Evolutionary conservation across 805 yeast genomes (phyloP).

Genomic region (Kurtzmaniella fragi): DNA sequence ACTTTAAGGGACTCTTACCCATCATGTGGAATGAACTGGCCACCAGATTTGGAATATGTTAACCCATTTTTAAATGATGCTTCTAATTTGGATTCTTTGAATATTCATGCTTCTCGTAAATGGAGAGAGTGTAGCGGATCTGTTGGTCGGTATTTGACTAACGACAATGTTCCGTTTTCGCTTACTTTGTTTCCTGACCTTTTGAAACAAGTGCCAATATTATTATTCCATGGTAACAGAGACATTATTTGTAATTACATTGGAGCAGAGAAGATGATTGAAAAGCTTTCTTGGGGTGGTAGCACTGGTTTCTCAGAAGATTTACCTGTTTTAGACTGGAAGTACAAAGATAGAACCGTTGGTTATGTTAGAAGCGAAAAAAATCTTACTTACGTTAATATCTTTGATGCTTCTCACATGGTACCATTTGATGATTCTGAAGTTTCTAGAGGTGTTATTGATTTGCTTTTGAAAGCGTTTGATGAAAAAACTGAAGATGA

Average conservation of each 20-base stretch:
- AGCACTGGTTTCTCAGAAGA: slow-evolving; percentile 45
- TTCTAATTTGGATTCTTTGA: slow-evolving; percentile 46
- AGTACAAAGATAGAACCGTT: slow-evolving; percentile 32
- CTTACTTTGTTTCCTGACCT: slow-evolving; percentile 63
- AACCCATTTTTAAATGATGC: slow-evolving; percentile 44
- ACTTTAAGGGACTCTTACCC: slow-evolving; percentile 71
- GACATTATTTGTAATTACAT: slow-evolving; percentile 83
- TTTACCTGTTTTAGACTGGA: slow-evolving; percentile 32
- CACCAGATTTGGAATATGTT: slow-evolving; percentile 51
- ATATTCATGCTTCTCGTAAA: slow-evolving; percentile 34
- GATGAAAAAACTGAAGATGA: slow-evolving; percentile 13
- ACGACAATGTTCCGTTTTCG: slow-evolving; percentile 53
- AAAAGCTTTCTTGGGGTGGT: slow-evolving; percentile 62
- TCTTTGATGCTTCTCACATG: slow-evolving; percentile 86
- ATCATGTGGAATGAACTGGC: slow-evolving; percentile 92
- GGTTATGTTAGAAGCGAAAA: slow-evolving; percentile 47
- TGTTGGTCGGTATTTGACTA: slow-evolving; percentile 51
- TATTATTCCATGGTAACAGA: slow-evolving; percentile 81
- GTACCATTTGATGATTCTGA: slow-evolving; percentile 80
- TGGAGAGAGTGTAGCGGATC: slow-evolving; percentile 79
- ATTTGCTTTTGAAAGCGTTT: slow-evolving; percentile 36
- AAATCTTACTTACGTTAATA: slow-evolving; percentile 70
- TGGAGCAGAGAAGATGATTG: slow-evolving; percentile 68
- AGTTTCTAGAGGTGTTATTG: slow-evolving; percentile 65
- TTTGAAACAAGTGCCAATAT: slow-evolving; percentile 52